Evolutionary conservation across 2,329 filamentous ascomycete genomes (phyloP).

Genomic region (Acephala macrosclerotiorum): DNA sequence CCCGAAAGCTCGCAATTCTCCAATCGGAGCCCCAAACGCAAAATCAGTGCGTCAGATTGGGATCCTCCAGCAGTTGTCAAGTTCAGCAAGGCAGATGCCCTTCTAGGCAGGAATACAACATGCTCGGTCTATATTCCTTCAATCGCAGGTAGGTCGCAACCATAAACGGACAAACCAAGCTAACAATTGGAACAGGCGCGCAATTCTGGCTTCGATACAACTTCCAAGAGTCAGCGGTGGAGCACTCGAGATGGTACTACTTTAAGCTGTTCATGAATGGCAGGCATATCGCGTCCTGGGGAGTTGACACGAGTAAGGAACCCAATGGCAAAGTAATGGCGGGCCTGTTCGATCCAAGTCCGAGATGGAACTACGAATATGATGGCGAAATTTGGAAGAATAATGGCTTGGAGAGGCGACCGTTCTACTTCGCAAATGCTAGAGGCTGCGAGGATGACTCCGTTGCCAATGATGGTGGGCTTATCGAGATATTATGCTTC

Average conservation of each 20-base stretch:
- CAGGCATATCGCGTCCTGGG: conserved; percentile 59
- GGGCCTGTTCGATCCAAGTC: conserved; percentile 57
- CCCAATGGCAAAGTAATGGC: conserved; percentile 51
- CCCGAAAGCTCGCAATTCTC: conserved; percentile 57
- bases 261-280: conserved; percentile 65
- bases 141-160: conserved; percentile 52
- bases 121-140: conserved; percentile 66
- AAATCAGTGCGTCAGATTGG: neutral
- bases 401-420: conserved; percentile 56
- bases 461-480: conserved; percentile 59
- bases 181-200: conserved; percentile 48
- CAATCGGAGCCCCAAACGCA: conserved; percentile 35
- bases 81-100: conserved; percentile 41
- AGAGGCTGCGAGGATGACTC: conserved; percentile 35
- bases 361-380: conserved; percentile 50
- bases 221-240: conserved; percentile 44
- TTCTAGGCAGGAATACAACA: conserved; percentile 46
- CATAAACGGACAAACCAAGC: neutral
- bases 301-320: conserved; percentile 50
- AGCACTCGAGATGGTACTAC: conserved; percentile 52
- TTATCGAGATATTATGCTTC: conserved; percentile 62
- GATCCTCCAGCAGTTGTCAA: conserved; percentile 27
- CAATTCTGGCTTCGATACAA: conserved; percentile 61
- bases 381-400: conserved; percentile 44
- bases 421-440: conserved; percentile 56